Conservation (phyloP, 352 stramenopile genomes). For the Elongisporangium senticosum region DNA sequence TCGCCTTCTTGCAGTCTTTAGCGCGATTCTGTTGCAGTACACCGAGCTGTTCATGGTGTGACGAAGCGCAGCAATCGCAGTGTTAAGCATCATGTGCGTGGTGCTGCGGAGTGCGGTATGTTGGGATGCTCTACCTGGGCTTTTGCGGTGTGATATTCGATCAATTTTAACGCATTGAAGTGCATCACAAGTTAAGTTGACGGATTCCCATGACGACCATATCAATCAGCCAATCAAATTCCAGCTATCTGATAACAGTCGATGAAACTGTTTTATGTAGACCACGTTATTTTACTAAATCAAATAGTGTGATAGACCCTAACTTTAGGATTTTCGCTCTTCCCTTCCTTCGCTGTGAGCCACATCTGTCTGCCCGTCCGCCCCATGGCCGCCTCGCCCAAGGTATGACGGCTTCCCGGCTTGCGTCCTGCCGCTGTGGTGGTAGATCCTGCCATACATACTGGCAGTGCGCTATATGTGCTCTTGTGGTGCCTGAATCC, state of each 20-base stretch:
- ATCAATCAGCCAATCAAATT: too few relatives aligned
- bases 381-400: constrained; percentile 5
- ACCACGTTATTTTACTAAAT: neutral
- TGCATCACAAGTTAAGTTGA: too few relatives aligned
- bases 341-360: neutral
- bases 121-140: too few relatives aligned
- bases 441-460: neutral
- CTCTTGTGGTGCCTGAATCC: neutral
- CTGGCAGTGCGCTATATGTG: neutral
- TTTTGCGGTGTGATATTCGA: too few relatives aligned
- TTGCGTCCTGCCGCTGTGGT: neutral
- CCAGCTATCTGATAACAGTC: too few relatives aligned
- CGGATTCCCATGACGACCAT: too few relatives aligned
- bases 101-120: neutral
- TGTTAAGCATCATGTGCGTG: neutral
- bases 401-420: constrained; percentile 1
- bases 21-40: too few relatives aligned
- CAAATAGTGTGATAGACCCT: neutral
- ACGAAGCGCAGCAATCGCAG: too few relatives aligned
- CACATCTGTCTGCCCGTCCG: neutral
- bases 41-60: too few relatives aligned
- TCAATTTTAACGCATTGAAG: too few relatives aligned
- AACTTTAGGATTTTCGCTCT: neutral
- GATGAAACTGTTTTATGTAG: neutral
- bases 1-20: neutral